Evolutionary conservation across 768 basidiomycete genomes (phyloP).

Genomic region (Tricholoma terreum): DNA sequence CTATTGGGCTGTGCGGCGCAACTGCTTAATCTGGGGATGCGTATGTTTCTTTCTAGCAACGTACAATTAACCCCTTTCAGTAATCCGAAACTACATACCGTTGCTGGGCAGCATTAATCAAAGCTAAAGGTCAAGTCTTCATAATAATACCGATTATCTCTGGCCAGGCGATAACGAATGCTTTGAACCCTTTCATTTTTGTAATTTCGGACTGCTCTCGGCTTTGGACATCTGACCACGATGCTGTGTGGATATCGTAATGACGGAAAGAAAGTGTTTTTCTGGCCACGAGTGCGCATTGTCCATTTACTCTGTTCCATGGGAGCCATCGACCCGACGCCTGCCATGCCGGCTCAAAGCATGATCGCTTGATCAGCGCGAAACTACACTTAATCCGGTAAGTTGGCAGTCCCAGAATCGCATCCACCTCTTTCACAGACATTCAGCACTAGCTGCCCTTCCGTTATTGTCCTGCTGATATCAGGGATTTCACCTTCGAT

Average conservation of each 20-base stretch:
- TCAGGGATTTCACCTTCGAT: background rate
- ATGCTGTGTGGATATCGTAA: background rate
- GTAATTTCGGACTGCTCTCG: background rate
- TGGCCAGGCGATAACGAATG: no score
- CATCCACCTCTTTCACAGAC: background rate
- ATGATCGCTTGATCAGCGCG: background rate
- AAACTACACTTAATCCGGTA: background rate
- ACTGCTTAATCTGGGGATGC: background rate
- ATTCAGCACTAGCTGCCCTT: background rate
- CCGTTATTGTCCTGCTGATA: background rate
- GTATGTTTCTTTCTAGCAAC: background rate
- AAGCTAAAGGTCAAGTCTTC: background rate
- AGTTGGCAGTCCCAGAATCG: background rate
- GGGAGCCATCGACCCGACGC: background rate
- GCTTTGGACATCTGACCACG: background rate
- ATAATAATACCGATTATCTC: background rate
- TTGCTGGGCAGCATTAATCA: background rate
- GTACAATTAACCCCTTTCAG: background rate
- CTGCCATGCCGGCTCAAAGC: background rate
- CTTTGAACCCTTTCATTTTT: background rate
- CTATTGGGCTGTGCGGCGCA: background rate
- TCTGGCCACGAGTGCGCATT: background rate
- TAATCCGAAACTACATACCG: background rate
- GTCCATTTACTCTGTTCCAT: background rate
- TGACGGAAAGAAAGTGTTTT: background rate